phyloP scores from a whole-genome alignment of 2,329 filamentous ascomycete genomes.

The Bipolaris zeicola region DNA sequence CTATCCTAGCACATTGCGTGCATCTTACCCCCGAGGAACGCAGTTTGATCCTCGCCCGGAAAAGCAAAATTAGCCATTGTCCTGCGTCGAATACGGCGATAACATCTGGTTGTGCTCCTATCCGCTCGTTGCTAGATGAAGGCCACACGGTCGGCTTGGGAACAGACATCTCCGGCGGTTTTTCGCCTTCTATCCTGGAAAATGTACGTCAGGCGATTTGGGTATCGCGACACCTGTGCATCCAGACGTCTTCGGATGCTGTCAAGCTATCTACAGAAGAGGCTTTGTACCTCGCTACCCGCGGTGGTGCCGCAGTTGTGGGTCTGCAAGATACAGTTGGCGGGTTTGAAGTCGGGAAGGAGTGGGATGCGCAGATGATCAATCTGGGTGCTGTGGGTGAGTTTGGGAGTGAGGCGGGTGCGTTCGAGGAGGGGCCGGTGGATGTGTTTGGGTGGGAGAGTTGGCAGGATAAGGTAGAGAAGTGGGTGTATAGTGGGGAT shows the following conservation, averaged over 20 bases:
- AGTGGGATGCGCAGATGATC: slow-evolving; percentile 90
- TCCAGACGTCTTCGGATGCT: slow-evolving; percentile 50
- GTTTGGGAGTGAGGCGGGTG: slow-evolving; percentile 40
- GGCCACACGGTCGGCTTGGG: slow-evolving; percentile 84
- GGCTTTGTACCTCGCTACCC: slow-evolving; percentile 81
- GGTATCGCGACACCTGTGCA: slow-evolving; percentile 73
- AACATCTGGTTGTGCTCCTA: slow-evolving; percentile 76
- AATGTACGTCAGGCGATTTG: slow-evolving; percentile 81
- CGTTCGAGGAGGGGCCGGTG: slow-evolving; percentile 66
- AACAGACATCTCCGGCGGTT: slow-evolving; percentile 90
- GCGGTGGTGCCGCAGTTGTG: slow-evolving; percentile 83
- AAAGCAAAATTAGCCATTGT: slow-evolving; percentile 79
- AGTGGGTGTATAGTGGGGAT: slow-evolving; percentile 94
- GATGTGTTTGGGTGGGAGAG: slow-evolving; percentile 90
- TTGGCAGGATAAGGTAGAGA: slow-evolving; percentile 85
- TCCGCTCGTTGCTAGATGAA: slow-evolving; percentile 74
- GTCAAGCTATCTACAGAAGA: slow-evolving; percentile 83
- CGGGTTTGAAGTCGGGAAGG: slow-evolving; percentile 82
- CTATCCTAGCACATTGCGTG: slow-evolving; percentile 84
- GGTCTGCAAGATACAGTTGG: slow-evolving; percentile 75
- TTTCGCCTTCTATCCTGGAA: slow-evolving; percentile 79
- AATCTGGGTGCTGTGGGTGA: slow-evolving; percentile 58
- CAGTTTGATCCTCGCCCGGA: slow-evolving; percentile 63
- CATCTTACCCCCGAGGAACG: slow-evolving; percentile 74
- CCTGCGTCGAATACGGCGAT: slow-evolving; percentile 85